Percentiles rank a stretch among this genome's conserved stretches.
phyloP scores from a whole-genome alignment of 495 filamentous ascomycete species.

The Podospora sp. region DNA sequence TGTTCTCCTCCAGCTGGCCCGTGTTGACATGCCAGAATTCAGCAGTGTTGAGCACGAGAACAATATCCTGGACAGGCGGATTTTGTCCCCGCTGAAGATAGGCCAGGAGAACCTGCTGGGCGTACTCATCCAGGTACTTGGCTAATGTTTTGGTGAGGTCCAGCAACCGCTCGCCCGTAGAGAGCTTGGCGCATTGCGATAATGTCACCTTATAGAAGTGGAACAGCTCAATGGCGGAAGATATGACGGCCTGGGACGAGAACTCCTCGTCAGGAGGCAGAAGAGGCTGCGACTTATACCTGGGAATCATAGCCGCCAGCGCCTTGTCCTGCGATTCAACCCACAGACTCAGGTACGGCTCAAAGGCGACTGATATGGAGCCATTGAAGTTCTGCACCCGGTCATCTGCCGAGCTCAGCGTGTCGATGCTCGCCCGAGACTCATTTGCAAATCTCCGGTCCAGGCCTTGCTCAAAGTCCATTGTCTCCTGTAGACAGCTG shows the following conservation, averaged over 20 bases:
- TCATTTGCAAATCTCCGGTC: constrained; percentile 81
- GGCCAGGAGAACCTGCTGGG: constrained; percentile 84
- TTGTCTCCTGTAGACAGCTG: constrained; percentile 91
- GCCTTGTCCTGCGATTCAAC: constrained; percentile 95
- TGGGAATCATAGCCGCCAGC: constrained; percentile 81
- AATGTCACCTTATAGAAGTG: constrained; percentile 91
- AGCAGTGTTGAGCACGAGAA: constrained; percentile 90
- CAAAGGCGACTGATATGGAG: constrained; percentile 94
- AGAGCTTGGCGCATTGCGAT: constrained; percentile 94
- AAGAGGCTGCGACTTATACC: constrained; percentile 83
- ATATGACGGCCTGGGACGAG: constrained; percentile 81
- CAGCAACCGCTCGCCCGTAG: constrained; percentile 80
- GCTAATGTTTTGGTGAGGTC: constrained; percentile 84
- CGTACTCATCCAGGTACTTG: constrained; percentile 94
- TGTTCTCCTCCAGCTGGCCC: constrained; percentile 89
- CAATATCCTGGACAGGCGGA: constrained; percentile 72
- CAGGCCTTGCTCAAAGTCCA: constrained; percentile 93
- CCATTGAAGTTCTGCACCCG: constrained; percentile 79
- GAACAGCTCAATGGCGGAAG: constrained; percentile 95
- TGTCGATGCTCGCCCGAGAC: constrained; percentile 86
- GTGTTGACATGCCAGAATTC: constrained; percentile 97
- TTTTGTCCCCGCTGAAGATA: constrained; percentile 68
- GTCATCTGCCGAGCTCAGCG: constrained; percentile 80
- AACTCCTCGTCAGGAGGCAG: constrained; percentile 88
- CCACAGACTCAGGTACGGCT: constrained; percentile 95